These are phyloP conservation scores for Diaporthe sp. DNA, from an alignment of 2,329 filamentous ascomycete genomes.

Conservation along the genomic window DNA sequence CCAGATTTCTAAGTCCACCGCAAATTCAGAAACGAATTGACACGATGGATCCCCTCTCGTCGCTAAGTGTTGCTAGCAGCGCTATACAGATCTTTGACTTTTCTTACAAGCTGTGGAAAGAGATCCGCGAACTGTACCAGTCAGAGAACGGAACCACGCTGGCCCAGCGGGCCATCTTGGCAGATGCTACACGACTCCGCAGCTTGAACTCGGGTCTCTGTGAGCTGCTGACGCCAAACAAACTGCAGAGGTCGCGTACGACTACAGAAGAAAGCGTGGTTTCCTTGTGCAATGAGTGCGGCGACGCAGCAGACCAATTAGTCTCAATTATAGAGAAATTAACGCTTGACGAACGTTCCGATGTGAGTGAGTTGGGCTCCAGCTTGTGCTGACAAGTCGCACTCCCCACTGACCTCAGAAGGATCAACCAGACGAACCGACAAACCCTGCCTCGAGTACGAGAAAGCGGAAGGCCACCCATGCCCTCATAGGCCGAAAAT, in stretches of 20 bases:
- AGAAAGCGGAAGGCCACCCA: background rate
- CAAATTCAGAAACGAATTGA: too few relatives aligned
- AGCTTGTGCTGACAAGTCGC: background rate
- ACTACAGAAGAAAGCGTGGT: background rate
- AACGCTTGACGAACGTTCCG: background rate
- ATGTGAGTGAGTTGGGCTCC: background rate
- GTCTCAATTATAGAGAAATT: background rate
- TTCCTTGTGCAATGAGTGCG: background rate
- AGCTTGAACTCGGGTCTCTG: background rate
- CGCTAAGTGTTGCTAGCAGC: background rate
- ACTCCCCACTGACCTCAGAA: background rate
- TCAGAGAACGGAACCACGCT: background rate
- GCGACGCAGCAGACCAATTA: background rate
- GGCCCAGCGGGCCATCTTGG: background rate
- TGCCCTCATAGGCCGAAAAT: background rate
- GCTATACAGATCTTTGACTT: background rate
- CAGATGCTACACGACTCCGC: background rate
- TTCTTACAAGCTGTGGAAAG: background rate
- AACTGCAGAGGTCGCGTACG: background rate
- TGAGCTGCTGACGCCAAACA: background rate
- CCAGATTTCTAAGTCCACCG: too few relatives aligned
- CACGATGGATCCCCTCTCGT: background rate
- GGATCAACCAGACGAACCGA: background rate
- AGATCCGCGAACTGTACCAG: background rate
- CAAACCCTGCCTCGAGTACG: background rate